phyloP scores from a whole-genome alignment of 805 yeast genomes.

The Spathaspora passalidarum region DNA sequence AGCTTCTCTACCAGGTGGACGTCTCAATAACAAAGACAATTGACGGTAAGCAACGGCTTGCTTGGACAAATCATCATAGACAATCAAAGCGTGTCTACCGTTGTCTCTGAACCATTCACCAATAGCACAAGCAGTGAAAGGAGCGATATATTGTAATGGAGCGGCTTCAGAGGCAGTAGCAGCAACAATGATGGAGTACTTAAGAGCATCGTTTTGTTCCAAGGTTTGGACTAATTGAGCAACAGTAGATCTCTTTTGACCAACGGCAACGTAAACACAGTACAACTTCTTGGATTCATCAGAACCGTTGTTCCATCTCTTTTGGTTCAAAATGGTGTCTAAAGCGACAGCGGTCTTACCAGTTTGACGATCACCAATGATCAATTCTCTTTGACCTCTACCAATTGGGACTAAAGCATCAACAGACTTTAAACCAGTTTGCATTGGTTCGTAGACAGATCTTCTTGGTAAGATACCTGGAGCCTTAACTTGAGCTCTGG shows the following conservation, averaged over 20 bases:
- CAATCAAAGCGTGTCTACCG: slow-evolving; percentile 94
- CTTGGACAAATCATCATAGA: slow-evolving; percentile 97
- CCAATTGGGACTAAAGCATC: slow-evolving; percentile 99
- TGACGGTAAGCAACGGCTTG: slow-evolving; percentile 99
- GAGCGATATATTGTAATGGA: slow-evolving; percentile 99
- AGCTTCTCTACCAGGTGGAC: slow-evolving; percentile 97
- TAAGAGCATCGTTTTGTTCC: slow-evolving; percentile 96
- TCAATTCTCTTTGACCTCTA: slow-evolving; percentile 99
- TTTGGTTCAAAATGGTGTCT: slow-evolving; percentile 98
- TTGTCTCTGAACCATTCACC: slow-evolving; percentile 99
- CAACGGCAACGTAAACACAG: slow-evolving; percentile 99
- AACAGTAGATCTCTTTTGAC: slow-evolving; percentile 99
- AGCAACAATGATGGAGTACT: slow-evolving; percentile 96
- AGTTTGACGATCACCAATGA: slow-evolving; percentile 99
- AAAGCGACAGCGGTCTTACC: slow-evolving; percentile 99
- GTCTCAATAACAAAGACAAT: slow-evolving; percentile 93
- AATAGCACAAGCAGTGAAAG: slow-evolving; percentile 99
- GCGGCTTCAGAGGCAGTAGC: slow-evolving; percentile 99
- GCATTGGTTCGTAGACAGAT: slow-evolving; percentile 98
- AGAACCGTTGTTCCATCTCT: slow-evolving; percentile 93
- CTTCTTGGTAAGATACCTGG: slow-evolving; percentile 99
- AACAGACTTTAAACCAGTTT: slow-evolving; percentile 98
- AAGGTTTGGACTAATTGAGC: slow-evolving; percentile 99
- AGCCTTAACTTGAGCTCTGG: slow-evolving; percentile 99
- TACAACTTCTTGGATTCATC: slow-evolving; percentile 97